These are phyloP conservation scores for Moricandia arvensis DNA, from an alignment of 345 rosid species.

Conservation along the genomic window DNA sequence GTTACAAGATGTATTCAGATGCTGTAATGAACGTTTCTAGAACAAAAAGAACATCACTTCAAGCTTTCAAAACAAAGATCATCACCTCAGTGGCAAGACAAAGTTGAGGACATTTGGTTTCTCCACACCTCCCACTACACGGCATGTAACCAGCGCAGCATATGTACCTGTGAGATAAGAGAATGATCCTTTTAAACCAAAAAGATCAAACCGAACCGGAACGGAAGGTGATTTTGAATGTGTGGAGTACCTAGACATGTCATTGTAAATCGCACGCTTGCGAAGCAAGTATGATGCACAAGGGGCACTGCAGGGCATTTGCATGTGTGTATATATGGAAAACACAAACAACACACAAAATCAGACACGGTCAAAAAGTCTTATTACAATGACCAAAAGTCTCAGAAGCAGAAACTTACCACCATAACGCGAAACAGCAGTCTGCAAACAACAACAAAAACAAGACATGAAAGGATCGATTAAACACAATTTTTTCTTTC, in stretches of 20 bases:
- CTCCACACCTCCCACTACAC: constrained; percentile 73
- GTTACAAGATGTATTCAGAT: background rate
- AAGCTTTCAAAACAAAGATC: background rate
- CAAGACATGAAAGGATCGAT: background rate
- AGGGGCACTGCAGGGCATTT: constrained; percentile 78
- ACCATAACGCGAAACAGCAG: constrained; percentile 83
- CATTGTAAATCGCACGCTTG: constrained; percentile 91
- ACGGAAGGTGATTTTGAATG: background rate
- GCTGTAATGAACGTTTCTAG: constrained; percentile 1
- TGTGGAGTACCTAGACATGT: constrained; percentile 80
- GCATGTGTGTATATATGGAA: too few relatives aligned
- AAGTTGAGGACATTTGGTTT: constrained; percentile 59
- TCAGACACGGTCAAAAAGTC: background rate
- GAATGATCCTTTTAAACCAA: background rate
- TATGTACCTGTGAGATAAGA: constrained; percentile 45
- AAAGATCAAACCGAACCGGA: background rate
- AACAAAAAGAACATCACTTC: background rate
- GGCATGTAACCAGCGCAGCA: constrained; percentile 80
- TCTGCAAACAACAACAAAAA: constrained; percentile 47
- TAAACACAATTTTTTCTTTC: too few relatives aligned
- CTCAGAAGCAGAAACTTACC: constrained; percentile 55
- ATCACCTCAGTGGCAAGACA: constrained; percentile 76
- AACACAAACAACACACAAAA: background rate
- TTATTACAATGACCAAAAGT: background rate
- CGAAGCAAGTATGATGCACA: constrained; percentile 95